Conservation (phyloP, 345 rosid genomes). For the Erodium maritimum region DNA sequence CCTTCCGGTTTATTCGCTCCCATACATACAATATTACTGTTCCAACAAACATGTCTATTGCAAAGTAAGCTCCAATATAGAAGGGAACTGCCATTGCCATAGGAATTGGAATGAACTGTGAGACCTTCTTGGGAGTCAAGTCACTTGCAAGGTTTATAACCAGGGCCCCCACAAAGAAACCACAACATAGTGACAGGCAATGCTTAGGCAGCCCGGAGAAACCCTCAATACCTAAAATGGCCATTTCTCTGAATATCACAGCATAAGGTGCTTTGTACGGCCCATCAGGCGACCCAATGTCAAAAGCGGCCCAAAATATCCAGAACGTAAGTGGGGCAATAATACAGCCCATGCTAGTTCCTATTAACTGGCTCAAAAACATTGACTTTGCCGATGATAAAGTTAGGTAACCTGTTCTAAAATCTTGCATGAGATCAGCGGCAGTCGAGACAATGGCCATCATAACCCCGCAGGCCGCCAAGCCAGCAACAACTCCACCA, state of each 20-base stretch:
- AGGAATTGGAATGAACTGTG: constrained; percentile 77
- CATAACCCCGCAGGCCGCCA: constrained; percentile 84
- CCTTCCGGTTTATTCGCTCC: constrained; percentile 58
- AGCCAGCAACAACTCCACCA: constrained; percentile 86
- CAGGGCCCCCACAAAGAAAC: constrained; percentile 56
- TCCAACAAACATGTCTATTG: constrained; percentile 79
- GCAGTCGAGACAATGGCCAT: constrained; percentile 91
- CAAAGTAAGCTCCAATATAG: constrained; percentile 88
- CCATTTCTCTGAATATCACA: constrained; percentile 81
- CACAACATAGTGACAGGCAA: constrained; percentile 62
- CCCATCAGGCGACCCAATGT: constrained; percentile 73
- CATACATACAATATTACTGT: constrained; percentile 64
- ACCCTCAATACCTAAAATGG: constrained; percentile 69
- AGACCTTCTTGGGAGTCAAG: constrained; percentile 46
- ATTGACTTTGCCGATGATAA: constrained; percentile 81
- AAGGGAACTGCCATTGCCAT: constrained; percentile 93
- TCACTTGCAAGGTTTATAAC: constrained; percentile 58
- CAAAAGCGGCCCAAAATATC: constrained; percentile 81
- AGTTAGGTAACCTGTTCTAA: constrained; percentile 82
- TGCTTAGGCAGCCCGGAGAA: constrained; percentile 72
- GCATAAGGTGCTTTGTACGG: constrained; percentile 85
- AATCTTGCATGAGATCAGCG: constrained; percentile 95
- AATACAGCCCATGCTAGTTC: constrained; percentile 88
- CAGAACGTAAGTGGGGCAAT: constrained; percentile 85
- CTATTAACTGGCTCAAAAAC: constrained; percentile 77